Conservation (phyloP, 176 grass and related monocot genomes). For the Luzula sylvatica region DNA sequence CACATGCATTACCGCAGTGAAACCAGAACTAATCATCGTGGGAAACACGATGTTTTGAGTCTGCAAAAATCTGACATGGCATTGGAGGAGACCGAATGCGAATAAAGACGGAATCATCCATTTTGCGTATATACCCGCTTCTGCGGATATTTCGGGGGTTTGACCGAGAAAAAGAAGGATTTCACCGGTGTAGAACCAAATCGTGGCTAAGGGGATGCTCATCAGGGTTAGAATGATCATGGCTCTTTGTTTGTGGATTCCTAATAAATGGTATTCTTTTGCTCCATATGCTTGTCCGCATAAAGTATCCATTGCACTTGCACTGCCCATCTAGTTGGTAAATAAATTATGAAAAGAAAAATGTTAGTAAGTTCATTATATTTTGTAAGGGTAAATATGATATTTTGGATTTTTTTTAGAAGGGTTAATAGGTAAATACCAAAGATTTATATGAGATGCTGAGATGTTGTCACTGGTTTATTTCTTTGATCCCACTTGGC, state of each 20-base stretch:
- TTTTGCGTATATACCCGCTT: slow-evolving; percentile 47
- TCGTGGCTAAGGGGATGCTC: slow-evolving; percentile 28
- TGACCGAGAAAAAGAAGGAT: slow-evolving; percentile 66
- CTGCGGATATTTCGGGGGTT: slow-evolving; percentile 44
- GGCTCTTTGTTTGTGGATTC: slow-evolving; percentile 66
- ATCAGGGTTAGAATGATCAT: slow-evolving; percentile 49
- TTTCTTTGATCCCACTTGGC: too few relatives aligned
- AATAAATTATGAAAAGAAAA: background rate
- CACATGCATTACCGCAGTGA: slow-evolving; percentile 43
- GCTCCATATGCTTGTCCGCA: slow-evolving; percentile 73
- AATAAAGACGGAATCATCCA: slow-evolving; percentile 68
- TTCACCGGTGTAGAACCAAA: slow-evolving; percentile 44
- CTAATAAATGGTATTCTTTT: slow-evolving; percentile 45
- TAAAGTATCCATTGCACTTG: slow-evolving; percentile 30
- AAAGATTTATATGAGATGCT: too few relatives aligned
- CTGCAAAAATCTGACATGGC: slow-evolving; percentile 43
- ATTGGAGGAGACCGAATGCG: slow-evolving; percentile 48
- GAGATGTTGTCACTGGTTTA: too few relatives aligned
- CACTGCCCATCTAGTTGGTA: slow-evolving; percentile 27
- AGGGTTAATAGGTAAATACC: too few relatives aligned
- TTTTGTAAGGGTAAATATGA: too few relatives aligned
- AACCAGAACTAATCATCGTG: slow-evolving; percentile 46
- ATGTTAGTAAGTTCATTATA: background rate
- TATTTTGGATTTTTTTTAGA: too few relatives aligned
- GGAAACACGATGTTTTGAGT: slow-evolving; percentile 63